phyloP scores from a whole-genome alignment of 2,329 filamentous ascomycete genomes.

The Stemphylium lycopersici region DNA sequence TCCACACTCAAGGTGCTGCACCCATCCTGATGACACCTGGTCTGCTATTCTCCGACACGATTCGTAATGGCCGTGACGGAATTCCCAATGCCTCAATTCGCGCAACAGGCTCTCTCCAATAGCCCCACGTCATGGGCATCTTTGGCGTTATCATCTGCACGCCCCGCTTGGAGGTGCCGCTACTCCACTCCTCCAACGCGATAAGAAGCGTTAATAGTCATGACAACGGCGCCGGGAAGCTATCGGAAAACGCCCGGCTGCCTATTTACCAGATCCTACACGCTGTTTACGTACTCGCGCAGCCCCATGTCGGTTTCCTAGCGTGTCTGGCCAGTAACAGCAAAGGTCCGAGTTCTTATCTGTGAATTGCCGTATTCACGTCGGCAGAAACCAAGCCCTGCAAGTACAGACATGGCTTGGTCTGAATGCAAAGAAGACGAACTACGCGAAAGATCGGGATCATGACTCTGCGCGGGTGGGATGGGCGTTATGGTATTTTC shows the following conservation, averaged over 20 bases:
- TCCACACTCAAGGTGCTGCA: neutral
- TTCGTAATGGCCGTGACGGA: neutral
- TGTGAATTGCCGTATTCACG: neutral
- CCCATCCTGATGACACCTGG: no score
- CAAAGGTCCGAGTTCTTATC: conserved; percentile 5
- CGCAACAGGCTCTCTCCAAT: neutral
- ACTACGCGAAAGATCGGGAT: neutral
- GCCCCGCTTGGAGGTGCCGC: neutral
- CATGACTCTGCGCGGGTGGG: neutral
- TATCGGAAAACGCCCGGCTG: neutral
- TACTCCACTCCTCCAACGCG: conserved; percentile 6
- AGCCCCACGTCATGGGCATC: neutral
- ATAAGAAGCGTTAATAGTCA: conserved; percentile 2
- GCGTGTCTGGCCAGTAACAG: neutral
- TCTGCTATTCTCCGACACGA: no score
- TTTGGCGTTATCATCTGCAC: neutral
- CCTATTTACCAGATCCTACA: neutral
- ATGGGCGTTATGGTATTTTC: neutral
- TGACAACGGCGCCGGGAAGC: neutral
- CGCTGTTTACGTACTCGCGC: conserved; percentile 4
- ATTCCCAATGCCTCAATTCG: neutral
- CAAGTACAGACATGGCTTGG: neutral
- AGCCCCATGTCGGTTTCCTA: neutral
- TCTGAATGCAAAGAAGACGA: neutral
- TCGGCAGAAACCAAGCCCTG: neutral